Conservation (phyloP, 345 rosid species). For the Erucastrum elatum region DNA sequence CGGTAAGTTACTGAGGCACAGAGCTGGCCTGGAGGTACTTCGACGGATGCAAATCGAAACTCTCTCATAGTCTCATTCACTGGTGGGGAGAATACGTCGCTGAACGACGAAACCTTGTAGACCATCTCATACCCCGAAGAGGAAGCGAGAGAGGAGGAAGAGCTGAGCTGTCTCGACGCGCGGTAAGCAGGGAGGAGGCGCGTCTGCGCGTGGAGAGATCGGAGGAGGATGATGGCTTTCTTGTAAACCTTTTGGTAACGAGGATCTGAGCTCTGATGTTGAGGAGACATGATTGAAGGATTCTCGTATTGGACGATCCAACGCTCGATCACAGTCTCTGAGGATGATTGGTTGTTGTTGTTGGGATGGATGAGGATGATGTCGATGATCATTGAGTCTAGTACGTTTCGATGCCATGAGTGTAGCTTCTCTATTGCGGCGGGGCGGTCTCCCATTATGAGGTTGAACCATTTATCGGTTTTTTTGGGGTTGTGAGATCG, state of each 20-base stretch:
- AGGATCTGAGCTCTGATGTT: slow-evolving; percentile 49
- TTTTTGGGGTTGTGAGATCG: slow-evolving; percentile 47
- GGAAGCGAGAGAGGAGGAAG: slow-evolving; percentile 60
- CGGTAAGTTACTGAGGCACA: slow-evolving; percentile 65
- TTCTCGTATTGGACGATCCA: slow-evolving; percentile 84
- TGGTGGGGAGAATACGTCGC: slow-evolving; percentile 62
- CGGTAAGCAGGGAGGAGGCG: slow-evolving; percentile 83
- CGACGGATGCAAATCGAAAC: slow-evolving; percentile 66
- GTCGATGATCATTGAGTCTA: slow-evolving; percentile 84
- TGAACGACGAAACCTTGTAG: slow-evolving; percentile 81
- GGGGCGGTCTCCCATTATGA: slow-evolving; percentile 82
- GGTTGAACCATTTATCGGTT: slow-evolving; percentile 92
- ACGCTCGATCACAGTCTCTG: slow-evolving; percentile 83
- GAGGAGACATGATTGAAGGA: slow-evolving; percentile 46
- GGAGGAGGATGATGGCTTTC: slow-evolving; percentile 69
- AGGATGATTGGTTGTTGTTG: slow-evolving; percentile 34
- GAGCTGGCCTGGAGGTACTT: slow-evolving; percentile 76
- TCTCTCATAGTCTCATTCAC: slow-evolving; percentile 61
- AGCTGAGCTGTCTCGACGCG: slow-evolving; percentile 62
- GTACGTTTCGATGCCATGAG: slow-evolving; percentile 68
- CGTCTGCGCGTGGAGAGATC: slow-evolving; percentile 70
- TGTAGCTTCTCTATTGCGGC: slow-evolving; percentile 64
- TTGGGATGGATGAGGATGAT: slow-evolving; percentile 62
- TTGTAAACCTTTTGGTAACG: slow-evolving; percentile 76
- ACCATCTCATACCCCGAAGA: slow-evolving; percentile 57